A percentile compares a stretch with the other conserved stretches of the same genome.
Evolutionary conservation across 2,329 filamentous ascomycete species (phyloP).

Genomic region (Fusarium xylarioides): DNA sequence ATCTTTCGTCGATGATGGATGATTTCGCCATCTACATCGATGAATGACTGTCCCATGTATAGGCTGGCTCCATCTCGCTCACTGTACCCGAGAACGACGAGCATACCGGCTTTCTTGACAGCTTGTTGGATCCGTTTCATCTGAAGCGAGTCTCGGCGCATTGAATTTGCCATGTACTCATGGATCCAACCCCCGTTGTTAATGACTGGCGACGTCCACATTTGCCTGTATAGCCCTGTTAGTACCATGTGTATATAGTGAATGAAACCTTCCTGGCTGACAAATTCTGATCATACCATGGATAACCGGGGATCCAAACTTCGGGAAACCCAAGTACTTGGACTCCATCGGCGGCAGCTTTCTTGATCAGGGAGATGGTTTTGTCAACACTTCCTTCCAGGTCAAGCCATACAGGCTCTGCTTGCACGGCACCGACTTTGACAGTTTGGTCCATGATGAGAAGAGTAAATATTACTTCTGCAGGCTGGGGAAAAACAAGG

Average conservation of each 20-base stretch:
- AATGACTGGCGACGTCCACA: not conserved
- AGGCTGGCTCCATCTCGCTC: not conserved
- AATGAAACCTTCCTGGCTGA: not conserved
- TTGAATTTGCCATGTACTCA: not conserved
- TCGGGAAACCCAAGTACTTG: slow-evolving; percentile 1
- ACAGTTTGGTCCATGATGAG: not conserved
- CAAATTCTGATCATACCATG: not conserved
- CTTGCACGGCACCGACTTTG: not conserved
- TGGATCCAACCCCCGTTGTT: not conserved
- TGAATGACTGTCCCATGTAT: not conserved
- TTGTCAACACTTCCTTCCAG: not conserved
- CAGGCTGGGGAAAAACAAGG: not conserved
- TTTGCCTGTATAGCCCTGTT: not conserved
- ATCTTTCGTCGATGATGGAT: not conserved
- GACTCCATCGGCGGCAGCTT: not conserved
- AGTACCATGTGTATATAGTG: not conserved
- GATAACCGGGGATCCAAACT: slow-evolving; percentile 1
- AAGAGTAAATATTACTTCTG: rapidly evolving
- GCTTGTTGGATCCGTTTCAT: not conserved
- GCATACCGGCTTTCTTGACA: not conserved
- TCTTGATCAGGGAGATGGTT: not conserved
- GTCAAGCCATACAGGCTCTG: not conserved
- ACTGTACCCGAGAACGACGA: not conserved
- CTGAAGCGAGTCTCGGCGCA: not conserved
- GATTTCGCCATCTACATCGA: not conserved